phyloP scores from a whole-genome alignment of 2,329 filamentous ascomycete species.

The Emmonsiellopsis sp. region DNA sequence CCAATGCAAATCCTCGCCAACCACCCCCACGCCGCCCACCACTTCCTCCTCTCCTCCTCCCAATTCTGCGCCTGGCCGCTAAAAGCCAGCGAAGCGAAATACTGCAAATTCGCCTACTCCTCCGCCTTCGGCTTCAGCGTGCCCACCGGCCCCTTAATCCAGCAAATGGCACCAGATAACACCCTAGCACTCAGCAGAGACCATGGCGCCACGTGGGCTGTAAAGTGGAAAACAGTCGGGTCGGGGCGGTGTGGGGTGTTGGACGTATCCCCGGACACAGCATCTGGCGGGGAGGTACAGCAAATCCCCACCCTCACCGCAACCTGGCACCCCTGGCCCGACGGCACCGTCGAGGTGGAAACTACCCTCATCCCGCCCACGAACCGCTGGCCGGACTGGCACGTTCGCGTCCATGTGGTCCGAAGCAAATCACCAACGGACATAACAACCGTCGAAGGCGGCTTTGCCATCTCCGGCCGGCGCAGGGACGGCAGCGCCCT shows the following conservation, averaged over 20 bases:
- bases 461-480: constrained; percentile 16
- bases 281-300: not conserved
- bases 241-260: not conserved
- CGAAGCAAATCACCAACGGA: not conserved
- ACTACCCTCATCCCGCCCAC: constrained; percentile 29
- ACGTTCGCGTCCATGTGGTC: constrained; percentile 27
- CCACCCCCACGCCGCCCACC: constrained; percentile 23
- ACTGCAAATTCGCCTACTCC: constrained; percentile 42
- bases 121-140: constrained; percentile 41
- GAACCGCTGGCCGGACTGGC: constrained; percentile 29
- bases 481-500: not conserved
- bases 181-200: constrained; percentile 31
- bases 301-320: not conserved
- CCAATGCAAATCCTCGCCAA: constrained; percentile 41
- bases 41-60: constrained; percentile 35
- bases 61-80: constrained; percentile 33
- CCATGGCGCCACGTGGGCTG: constrained; percentile 29
- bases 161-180: constrained; percentile 34
- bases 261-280: not conserved
- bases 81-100: constrained; percentile 38
- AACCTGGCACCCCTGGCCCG: not conserved
- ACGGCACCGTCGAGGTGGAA: constrained; percentile 12
- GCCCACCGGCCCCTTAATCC: constrained; percentile 29
- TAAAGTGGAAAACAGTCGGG: constrained; percentile 25
- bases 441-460: constrained; percentile 15